Evolutionary conservation across 345 rosid species (phyloP).

Genomic region (Aquilaria malaccensis): DNA sequence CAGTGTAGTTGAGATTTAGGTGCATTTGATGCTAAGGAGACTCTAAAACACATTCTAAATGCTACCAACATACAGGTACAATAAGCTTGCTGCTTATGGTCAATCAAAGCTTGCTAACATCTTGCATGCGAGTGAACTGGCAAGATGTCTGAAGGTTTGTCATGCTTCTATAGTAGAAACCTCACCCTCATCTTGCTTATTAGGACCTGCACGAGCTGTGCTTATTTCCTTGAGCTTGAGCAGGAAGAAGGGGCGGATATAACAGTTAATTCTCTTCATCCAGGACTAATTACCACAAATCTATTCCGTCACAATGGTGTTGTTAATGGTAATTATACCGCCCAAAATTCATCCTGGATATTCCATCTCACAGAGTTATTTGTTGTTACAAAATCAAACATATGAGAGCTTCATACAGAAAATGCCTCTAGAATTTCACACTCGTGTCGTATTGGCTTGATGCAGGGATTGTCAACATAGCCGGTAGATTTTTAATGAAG

Average conservation of each 20-base stretch:
- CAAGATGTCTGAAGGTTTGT: constrained; percentile 39
- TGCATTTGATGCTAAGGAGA: not conserved
- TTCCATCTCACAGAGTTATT: not conserved
- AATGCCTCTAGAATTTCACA: not conserved
- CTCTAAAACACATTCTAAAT: not conserved
- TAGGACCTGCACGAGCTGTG: not conserved
- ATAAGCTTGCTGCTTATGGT: constrained; percentile 30
- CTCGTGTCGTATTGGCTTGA: constrained; percentile 2
- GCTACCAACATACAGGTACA: constrained; percentile 26
- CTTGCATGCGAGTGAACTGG: constrained; percentile 58
- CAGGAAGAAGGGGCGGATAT: constrained; percentile 55
- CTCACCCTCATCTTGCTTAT: not conserved
- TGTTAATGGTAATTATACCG: constrained; percentile 24
- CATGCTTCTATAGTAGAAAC: not conserved
- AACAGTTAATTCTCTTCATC: constrained; percentile 67
- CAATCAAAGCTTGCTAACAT: constrained; percentile 65
- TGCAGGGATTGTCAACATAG: constrained; percentile 30
- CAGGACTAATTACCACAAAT: constrained; percentile 54
- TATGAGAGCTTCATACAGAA: not conserved
- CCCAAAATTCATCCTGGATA: too few species aligned
- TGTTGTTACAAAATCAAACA: not conserved
- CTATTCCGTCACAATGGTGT: constrained; percentile 41
- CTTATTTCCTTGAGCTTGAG: not conserved
- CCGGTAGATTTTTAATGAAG: constrained; percentile 41
- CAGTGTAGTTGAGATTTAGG: not conserved